Evolutionary conservation across 345 rosid genomes (phyloP).

Genomic region (Gossypioides kirkii): DNA sequence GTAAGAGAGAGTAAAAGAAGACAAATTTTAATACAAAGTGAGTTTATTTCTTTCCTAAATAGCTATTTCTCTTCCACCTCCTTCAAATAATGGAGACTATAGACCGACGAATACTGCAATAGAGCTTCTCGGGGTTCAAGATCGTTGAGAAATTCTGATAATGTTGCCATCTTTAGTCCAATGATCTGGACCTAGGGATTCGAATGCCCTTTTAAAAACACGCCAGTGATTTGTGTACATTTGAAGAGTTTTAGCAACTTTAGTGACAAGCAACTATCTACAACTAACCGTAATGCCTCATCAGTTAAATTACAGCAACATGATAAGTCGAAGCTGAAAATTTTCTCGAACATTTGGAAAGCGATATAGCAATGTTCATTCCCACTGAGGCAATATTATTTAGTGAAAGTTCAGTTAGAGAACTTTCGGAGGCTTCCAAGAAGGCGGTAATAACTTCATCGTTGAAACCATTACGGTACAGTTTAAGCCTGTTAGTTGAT

Average conservation of each 20-base stretch:
- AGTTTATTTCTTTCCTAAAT: too few species aligned
- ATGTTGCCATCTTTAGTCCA: background rate
- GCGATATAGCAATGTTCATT: conserved; percentile 36
- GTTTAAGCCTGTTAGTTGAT: conserved; percentile 26
- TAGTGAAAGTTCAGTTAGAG: conserved; percentile 40
- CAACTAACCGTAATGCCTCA: conserved; percentile 49
- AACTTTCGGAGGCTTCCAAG: conserved; percentile 44
- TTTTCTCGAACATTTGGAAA: conserved; percentile 37
- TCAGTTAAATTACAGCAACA: conserved; percentile 50
- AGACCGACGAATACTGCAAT: background rate
- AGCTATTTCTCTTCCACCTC: too few species aligned
- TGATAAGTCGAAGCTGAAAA: conserved; percentile 50
- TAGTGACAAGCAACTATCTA: conserved; percentile 41
- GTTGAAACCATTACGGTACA: conserved; percentile 24
- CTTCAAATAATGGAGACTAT: background rate
- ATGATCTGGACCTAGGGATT: background rate
- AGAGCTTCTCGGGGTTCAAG: background rate
- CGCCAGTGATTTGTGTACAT: conserved; percentile 36
- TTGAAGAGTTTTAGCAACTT: conserved; percentile 52
- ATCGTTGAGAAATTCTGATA: background rate
- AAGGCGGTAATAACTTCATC: conserved; percentile 62
- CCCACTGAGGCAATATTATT: conserved; percentile 40
- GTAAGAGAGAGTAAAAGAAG: too few species aligned
- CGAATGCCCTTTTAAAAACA: conserved; percentile 1
- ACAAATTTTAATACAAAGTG: too few species aligned